A percentile compares a stretch with the other conserved stretches of the same genome.
phyloP scores from a whole-genome alignment of 768 basidiomycete species.

The Serendipita sp. region DNA sequence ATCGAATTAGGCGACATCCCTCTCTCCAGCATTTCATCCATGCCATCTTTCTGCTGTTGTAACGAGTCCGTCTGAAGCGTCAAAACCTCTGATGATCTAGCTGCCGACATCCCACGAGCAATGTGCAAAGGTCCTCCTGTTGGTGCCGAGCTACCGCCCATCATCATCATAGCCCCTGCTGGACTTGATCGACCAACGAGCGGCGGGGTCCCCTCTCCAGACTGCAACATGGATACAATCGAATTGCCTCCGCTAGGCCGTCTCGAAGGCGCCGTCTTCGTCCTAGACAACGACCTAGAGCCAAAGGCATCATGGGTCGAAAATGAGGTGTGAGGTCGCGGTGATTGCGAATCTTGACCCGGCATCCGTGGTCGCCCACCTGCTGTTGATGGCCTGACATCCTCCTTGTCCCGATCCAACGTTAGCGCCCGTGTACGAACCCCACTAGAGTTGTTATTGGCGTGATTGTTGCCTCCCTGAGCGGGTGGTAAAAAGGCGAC shows the following conservation, averaged over 20 bases:
- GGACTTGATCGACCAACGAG: neutral
- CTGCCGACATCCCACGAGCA: neutral
- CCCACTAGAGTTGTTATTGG: neutral
- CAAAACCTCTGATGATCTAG: neutral
- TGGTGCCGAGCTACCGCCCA: neutral
- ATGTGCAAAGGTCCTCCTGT: neutral
- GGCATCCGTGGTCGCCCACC: neutral
- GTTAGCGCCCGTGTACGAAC: neutral
- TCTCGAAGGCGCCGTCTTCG: conserved; percentile 3
- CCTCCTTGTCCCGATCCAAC: neutral
- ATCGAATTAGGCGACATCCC: conserved; percentile 7
- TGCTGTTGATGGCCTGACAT: neutral
- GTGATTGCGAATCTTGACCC: neutral
- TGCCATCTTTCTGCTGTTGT: neutral
- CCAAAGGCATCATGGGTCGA: neutral
- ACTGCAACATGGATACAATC: neutral
- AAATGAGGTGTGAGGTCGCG: conserved; percentile 4
- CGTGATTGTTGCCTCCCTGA: neutral
- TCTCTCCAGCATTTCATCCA: neutral
- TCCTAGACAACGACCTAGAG: neutral
- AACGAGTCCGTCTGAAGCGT: neutral
- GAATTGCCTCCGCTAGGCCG: neutral
- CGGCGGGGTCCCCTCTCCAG: neutral
- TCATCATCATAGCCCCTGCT: neutral
- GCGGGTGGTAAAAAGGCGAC: neutral